Conservation (phyloP, 83 land plant species). For the Diphasiastrum complanatum region DNA sequence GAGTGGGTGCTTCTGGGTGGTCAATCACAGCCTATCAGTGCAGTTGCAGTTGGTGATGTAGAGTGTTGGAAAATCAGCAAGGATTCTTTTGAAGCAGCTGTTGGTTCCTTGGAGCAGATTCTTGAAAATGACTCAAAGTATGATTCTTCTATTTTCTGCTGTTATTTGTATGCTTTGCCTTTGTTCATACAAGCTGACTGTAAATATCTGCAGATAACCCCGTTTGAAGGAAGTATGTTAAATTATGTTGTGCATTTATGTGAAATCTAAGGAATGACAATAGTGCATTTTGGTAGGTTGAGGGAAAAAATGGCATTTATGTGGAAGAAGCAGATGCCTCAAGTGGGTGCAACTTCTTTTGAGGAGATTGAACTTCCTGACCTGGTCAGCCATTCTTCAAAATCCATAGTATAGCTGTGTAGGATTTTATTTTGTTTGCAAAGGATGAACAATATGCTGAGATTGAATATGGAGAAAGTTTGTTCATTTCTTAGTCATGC, state of each 20-base stretch:
- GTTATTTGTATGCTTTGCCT: too few relatives aligned
- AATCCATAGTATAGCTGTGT: neutral
- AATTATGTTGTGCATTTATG: neutral
- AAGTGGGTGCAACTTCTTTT: conserved; percentile 8
- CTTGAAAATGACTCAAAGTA: conserved; percentile 48
- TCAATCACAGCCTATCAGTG: conserved; percentile 35
- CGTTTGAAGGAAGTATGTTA: conserved; percentile 44
- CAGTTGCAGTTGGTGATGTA: conserved; percentile 63
- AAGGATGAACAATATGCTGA: conserved; percentile 4
- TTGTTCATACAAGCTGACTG: too few relatives aligned
- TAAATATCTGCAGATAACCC: too few relatives aligned
- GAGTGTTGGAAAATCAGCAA: conserved; percentile 59
- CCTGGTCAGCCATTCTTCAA: neutral
- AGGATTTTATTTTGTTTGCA: neutral
- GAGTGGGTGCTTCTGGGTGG: conserved; percentile 80
- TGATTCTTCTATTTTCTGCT: too few relatives aligned
- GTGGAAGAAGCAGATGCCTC: conserved; percentile 8
- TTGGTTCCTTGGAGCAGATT: conserved; percentile 55
- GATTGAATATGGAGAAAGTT: neutral
- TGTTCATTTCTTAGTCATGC: neutral
- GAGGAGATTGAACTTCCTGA: conserved; percentile 11
- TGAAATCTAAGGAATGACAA: too few relatives aligned
- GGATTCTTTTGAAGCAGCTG: conserved; percentile 67
- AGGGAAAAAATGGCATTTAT: conserved; percentile 11
- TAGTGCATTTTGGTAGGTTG: too few relatives aligned